Conservation (phyloP, 345 rosid species). For the sweet orange (Citrus sinensis) region DVS_A1.0 CM039163.1:2642001-2642500, state of each 20-base stretch:
- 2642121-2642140: conserved; percentile 62
- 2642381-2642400: not conserved
- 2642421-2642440: not conserved
- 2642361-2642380: not conserved
- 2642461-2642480: not conserved
- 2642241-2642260: conserved; percentile 36
- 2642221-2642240: conserved; percentile 38
- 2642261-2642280: conserved; percentile 45
- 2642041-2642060: conserved; percentile 12
- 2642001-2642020: conserved; percentile 28
- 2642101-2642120: conserved; percentile 29
- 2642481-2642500: not conserved
- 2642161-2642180: conserved; percentile 50
- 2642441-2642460: not conserved
- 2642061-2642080: conserved; percentile 23
- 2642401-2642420: not conserved
- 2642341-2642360: not conserved
- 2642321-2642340: conserved; percentile 28
- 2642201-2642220: conserved; percentile 29
- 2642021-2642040: conserved; percentile 22
- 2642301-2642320: conserved; percentile 57
- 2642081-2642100: conserved; percentile 34
- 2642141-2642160: conserved; percentile 77
- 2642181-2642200: conserved; percentile 40
- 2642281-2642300: conserved; percentile 40